Percentiles rank a stretch among this genome's conserved stretches.
Conservation (phyloP, 1,284 basidiomycete genomes). For the Anthracocystis panici-leucophaei region DNA sequence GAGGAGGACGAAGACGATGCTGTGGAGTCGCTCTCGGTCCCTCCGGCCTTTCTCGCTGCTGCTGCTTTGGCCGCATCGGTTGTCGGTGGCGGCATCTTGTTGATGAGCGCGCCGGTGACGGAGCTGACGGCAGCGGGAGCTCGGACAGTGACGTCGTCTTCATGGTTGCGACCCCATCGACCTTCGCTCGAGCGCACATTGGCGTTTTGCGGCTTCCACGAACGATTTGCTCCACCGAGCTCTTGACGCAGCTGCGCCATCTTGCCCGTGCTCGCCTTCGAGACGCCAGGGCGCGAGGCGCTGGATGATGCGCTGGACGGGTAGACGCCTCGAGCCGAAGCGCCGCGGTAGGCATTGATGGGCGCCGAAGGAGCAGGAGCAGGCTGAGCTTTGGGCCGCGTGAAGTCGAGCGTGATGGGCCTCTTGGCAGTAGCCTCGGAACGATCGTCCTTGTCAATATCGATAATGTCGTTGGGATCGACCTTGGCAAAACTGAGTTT, state of each 20-base stretch:
- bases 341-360: conserved; percentile 52
- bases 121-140: conserved; percentile 59
- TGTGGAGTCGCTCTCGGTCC: conserved; percentile 50
- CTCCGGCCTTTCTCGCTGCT: conserved; percentile 27
- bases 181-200: conserved; percentile 36
- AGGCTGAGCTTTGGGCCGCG: conserved; percentile 24
- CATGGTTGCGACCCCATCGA: conserved; percentile 49
- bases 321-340: conserved; percentile 26
- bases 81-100: conserved; percentile 35
- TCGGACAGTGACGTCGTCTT: conserved; percentile 52
- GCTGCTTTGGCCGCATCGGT: conserved; percentile 34
- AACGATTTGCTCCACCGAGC: conserved; percentile 42
- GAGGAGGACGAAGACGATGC: conserved; percentile 63
- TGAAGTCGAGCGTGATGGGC: conserved; percentile 50
- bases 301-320: conserved; percentile 16
- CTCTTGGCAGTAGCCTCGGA: conserved; percentile 16
- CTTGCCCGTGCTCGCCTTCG: conserved; percentile 46
- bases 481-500: conserved; percentile 54
- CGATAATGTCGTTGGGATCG: conserved; percentile 48
- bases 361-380: conserved; percentile 37
- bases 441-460: conserved; percentile 39
- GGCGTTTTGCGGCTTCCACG: conserved; percentile 46
- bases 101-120: conserved; percentile 56
- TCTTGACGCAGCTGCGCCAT: conserved; percentile 57
- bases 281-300: conserved; percentile 13